Percentiles rank a stretch among this genome's conserved stretches.
Conservation (phyloP, 1,284 basidiomycete genomes). For the Tranzscheliella williamsii region DNA sequence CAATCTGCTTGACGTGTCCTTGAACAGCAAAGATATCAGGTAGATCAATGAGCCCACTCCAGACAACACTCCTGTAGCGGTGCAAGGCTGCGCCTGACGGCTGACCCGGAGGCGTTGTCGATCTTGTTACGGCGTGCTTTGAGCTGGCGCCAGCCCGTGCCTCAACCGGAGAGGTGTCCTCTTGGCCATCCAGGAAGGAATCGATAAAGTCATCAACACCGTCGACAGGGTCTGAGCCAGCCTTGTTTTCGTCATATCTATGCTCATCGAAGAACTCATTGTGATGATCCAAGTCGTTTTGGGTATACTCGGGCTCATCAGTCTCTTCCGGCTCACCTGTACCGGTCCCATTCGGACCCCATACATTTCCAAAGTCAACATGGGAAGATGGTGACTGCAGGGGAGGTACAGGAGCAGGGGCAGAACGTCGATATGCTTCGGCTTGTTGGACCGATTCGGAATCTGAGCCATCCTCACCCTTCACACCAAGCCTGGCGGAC, state of each 20-base stretch:
- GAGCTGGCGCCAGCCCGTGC: not conserved
- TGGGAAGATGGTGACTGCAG: not conserved
- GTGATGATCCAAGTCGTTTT: too few relatives aligned
- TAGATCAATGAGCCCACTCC: slow-evolving; percentile 58
- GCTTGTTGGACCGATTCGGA: too few relatives aligned
- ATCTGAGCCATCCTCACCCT: too few relatives aligned
- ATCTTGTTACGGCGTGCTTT: too few relatives aligned
- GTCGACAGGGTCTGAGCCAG: not conserved
- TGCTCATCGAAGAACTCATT: not conserved
- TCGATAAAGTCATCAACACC: slow-evolving; percentile 50
- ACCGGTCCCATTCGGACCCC: not conserved
- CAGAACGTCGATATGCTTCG: not conserved
- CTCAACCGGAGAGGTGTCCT: not conserved
- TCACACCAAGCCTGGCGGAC: not conserved
- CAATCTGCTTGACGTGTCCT: slow-evolving; percentile 51
- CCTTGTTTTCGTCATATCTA: not conserved
- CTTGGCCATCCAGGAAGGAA: slow-evolving; percentile 40
- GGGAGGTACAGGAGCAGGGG: not conserved
- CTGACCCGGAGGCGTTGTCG: slow-evolving; percentile 28
- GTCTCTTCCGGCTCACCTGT: not conserved
- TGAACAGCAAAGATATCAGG: slow-evolving; percentile 54
- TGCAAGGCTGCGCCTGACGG: slow-evolving; percentile 17
- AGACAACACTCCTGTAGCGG: slow-evolving; percentile 29
- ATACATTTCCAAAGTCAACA: not conserved
- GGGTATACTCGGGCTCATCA: too few relatives aligned